phyloP scores from a whole-genome alignment of 2,329 filamentous ascomycete species.

The Fusarium avenaceum region DNA sequence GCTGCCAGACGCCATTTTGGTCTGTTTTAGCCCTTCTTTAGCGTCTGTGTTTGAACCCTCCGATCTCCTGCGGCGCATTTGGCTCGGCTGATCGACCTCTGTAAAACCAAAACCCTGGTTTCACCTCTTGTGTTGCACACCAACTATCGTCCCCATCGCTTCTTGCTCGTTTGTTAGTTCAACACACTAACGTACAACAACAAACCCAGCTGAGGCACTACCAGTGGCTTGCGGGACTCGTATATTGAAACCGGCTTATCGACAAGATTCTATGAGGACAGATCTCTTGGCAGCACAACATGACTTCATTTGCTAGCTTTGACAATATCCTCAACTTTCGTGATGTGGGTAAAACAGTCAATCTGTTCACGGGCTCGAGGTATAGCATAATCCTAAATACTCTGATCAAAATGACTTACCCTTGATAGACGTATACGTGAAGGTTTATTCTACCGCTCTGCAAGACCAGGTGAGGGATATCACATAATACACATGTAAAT shows the following conservation, averaged over 20 bases:
- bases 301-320: conserved; percentile 39
- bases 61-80: conserved; percentile 33
- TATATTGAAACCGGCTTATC: background rate
- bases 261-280: background rate
- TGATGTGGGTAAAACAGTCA: conserved; percentile 78
- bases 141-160: conserved; percentile 10
- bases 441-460: conserved; percentile 76
- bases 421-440: conserved; percentile 65
- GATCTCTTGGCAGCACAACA: conserved; percentile 27
- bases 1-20: conserved; percentile 26
- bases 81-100: conserved; percentile 34
- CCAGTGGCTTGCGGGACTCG: conserved; percentile 2
- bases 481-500: background rate
- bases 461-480: conserved; percentile 65
- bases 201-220: conserved; percentile 4
- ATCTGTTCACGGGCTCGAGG: conserved; percentile 68
- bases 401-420: conserved; percentile 3
- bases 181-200: background rate
- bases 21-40: conserved; percentile 21
- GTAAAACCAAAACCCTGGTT: conserved; percentile 29
- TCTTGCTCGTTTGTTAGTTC: conserved; percentile 6
- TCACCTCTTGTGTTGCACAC: conserved; percentile 20
- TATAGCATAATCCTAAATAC: conserved; percentile 48
- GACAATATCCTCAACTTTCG: conserved; percentile 76
- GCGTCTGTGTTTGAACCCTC: conserved; percentile 24